Percentiles rank a stretch among this genome's conserved stretches.
These are phyloP conservation scores for Candida silvatica DNA, from an alignment of 805 yeast species.

Conservation along the genomic window DNA sequence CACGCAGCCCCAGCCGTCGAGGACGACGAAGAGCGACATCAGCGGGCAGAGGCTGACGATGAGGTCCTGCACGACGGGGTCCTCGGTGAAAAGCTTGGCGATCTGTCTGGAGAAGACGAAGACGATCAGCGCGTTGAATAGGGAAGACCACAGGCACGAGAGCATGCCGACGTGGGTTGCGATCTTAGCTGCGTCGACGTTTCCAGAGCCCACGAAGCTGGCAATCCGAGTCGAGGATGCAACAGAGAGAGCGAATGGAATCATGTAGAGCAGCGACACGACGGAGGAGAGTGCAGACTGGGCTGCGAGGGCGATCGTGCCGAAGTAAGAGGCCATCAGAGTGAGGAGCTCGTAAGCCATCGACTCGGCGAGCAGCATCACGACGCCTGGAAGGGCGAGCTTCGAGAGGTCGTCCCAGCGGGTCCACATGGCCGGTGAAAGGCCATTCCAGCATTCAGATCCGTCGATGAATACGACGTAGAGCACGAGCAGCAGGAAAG, in stretches of 20 bases:
- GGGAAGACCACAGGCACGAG: constrained; percentile 26
- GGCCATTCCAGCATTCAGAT: constrained; percentile 63
- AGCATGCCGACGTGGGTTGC: constrained; percentile 36
- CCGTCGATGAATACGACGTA: constrained; percentile 60
- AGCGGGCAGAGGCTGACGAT: constrained; percentile 54
- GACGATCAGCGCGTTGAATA: constrained; percentile 35
- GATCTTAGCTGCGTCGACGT: constrained; percentile 21
- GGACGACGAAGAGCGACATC: constrained; percentile 55
- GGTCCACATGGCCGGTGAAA: constrained; percentile 24
- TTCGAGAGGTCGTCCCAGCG: constrained; percentile 32
- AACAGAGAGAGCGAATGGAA: constrained; percentile 51
- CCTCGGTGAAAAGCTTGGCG: constrained; percentile 53
- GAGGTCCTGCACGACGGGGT: constrained; percentile 43
- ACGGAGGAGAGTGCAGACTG: constrained; percentile 47
- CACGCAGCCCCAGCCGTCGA: constrained; percentile 64
- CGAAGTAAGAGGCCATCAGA: constrained; percentile 41
- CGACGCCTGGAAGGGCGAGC: constrained; percentile 44
- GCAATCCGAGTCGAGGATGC: constrained; percentile 50
- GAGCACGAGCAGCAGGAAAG: constrained; percentile 45
- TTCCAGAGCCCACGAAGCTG: constrained; percentile 39
- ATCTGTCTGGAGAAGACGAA: constrained; percentile 38
- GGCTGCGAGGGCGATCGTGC: constrained; percentile 45
- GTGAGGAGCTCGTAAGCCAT: constrained; percentile 52
- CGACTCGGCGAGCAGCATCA: constrained; percentile 49
- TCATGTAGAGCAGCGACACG: constrained; percentile 42